Base-by-base conservation (phyloP, 2,329 filamentous ascomycete genomes). In the Ophioceras dolichostomum region DNA sequence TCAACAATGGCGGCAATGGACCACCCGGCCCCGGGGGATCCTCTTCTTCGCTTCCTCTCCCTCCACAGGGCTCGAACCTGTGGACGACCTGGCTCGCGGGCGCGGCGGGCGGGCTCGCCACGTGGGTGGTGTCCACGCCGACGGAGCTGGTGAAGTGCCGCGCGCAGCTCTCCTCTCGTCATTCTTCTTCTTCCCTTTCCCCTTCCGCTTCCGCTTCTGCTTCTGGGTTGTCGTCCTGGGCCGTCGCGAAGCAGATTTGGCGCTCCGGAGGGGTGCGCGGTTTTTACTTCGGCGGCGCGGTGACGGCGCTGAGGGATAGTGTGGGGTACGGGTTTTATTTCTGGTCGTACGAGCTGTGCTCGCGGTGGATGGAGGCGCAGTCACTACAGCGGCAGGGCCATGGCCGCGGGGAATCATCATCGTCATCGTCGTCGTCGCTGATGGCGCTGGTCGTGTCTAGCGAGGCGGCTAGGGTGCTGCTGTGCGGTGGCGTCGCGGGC, bases 261-360 rank as follows among this genome's bases (percentile, higher is more conserved):
- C 65, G 57, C 26, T 60, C 55, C 2, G 75, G 80, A 4, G 65
- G 79, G 0, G 39, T 85, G 4, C 65, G 68, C 28, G 88, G 87
- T 0, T 58, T 95, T 17, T 95, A 94, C 53, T 71, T 78, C 43
- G 89, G 87, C 16, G 89, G 89, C 16, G 66, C 63, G 1, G 76
- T 95, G 13, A 96, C 89, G 1, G 84, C 81, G 37, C 54, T 89
- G 29, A 70, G 89, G 35, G 89, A 96, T 58, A 80, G 81, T 40
- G 73, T 95, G 39, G 89, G 89, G n/a, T 96, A 95, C 59, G 89
- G 88, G 0, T 95, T 95, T 57, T 96, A 95, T 54, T 96, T 96
- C 57, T 94, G 83, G 83, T 81, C 82, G 1, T 96, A 95, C 52
- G 83, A 93, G 57, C 62, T 88, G 41, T 75, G 69, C 45, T 85